Evolutionary conservation across 257 asterid species (phyloP).

Genomic region (Anisodus tanguticus): DNA sequence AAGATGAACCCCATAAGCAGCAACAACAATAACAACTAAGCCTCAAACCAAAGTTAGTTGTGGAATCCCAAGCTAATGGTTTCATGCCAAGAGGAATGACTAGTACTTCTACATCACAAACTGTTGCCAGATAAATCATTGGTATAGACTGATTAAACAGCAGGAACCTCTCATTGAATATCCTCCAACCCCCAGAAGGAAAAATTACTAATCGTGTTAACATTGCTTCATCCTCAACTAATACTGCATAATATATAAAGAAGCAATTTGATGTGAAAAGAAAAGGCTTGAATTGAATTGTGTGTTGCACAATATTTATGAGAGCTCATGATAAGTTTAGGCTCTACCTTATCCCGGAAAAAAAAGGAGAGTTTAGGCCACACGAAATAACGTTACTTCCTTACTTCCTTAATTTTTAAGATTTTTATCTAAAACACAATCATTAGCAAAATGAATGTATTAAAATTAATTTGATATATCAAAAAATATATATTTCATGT

Average conservation of each 20-base stretch:
- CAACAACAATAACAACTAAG: neutral
- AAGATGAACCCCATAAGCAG: neutral
- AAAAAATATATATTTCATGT: neutral
- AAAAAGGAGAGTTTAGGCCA: neutral
- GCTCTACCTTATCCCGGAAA: neutral
- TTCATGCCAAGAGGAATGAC: neutral
- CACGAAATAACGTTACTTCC: neutral
- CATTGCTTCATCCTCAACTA: neutral
- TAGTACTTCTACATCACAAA: conserved; percentile 2
- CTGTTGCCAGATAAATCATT: neutral
- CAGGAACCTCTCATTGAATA: neutral
- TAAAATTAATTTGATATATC: neutral
- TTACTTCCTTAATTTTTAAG: neutral
- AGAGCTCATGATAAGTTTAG: neutral
- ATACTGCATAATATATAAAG: neutral
- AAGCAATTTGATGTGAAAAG: neutral
- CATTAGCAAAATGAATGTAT: neutral
- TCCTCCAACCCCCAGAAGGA: neutral
- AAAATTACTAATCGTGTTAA: neutral
- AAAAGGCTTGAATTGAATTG: neutral
- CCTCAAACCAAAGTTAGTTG: conserved; percentile 1
- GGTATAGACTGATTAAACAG: neutral
- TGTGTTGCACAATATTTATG: neutral
- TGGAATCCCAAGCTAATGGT: neutral
- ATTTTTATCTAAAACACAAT: neutral